Conservation (phyloP, 2,329 filamentous ascomycete genomes). For the Alternaria arborescens region DNA sequence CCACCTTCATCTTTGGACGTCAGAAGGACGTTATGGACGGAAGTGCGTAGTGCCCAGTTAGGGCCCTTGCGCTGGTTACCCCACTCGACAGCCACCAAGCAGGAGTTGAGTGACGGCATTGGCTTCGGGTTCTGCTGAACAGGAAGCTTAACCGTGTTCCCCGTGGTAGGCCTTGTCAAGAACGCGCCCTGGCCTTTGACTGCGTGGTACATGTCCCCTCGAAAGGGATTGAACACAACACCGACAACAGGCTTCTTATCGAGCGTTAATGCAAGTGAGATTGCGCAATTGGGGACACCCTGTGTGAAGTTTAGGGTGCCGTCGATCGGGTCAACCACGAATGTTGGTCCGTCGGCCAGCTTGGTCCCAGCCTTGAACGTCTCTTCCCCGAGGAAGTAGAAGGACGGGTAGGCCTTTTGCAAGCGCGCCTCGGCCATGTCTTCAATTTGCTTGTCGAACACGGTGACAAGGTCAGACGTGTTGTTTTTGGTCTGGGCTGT, state of each 20-base stretch:
- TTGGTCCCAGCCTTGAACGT: conserved; percentile 43
- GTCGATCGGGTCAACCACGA: conserved; percentile 52
- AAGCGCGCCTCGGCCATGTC: conserved; percentile 58
- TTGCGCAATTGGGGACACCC: conserved; percentile 48
- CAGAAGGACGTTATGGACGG: conserved; percentile 40
- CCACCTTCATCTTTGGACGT: conserved; percentile 39
- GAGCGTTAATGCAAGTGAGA: conserved; percentile 45
- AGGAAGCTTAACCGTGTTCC: conserved; percentile 39
- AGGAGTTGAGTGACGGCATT: conserved; percentile 41
- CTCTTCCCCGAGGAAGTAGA: conserved; percentile 53
- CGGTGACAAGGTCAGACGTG: conserved; percentile 62
- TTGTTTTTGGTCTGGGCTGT: conserved; percentile 44
- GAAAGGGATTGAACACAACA: conserved; percentile 49
- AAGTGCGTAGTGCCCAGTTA: conserved; percentile 49
- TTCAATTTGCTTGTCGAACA: conserved; percentile 64
- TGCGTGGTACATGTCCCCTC: conserved; percentile 46
- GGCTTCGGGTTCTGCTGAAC: conserved; percentile 37
- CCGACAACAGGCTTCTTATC: conserved; percentile 47
- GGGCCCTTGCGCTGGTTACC: conserved; percentile 48
- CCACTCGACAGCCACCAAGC: conserved; percentile 50
- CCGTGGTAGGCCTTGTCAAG: conserved; percentile 31
- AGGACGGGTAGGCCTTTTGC: conserved; percentile 56
- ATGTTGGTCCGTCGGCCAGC: conserved; percentile 43
- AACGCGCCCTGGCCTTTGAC: conserved; percentile 45
- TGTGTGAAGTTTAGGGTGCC: conserved; percentile 53